Conservation (phyloP, 2,329 filamentous ascomycete species). For the Pseudogymnoascus sp. region DNA sequence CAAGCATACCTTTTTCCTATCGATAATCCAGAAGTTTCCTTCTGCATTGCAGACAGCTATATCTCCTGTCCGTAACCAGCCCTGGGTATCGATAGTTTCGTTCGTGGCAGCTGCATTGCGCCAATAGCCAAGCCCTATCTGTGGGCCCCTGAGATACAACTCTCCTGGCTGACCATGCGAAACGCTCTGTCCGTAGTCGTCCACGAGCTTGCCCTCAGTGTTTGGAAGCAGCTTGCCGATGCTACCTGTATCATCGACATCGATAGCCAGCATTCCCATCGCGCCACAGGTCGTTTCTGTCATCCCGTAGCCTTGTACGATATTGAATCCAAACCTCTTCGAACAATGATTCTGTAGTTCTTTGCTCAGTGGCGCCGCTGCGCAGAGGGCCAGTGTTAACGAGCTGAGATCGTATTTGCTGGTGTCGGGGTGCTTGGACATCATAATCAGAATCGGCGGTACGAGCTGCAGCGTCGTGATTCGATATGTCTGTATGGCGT, state of each 20-base stretch:
- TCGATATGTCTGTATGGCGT: slow-evolving; percentile 41
- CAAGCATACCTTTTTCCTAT: slow-evolving; percentile 40
- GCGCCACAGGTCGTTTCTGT: slow-evolving; percentile 44
- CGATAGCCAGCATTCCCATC: slow-evolving; percentile 35
- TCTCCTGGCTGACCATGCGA: slow-evolving; percentile 43
- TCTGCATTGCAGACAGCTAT: slow-evolving; percentile 42
- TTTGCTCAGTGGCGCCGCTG: slow-evolving; percentile 45
- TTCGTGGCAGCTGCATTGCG: slow-evolving; percentile 46
- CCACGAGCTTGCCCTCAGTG: slow-evolving; percentile 45
- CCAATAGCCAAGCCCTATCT: slow-evolving; percentile 54
- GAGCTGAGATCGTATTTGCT: slow-evolving; percentile 45
- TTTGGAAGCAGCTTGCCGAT: slow-evolving; percentile 50
- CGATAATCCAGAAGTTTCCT: slow-evolving; percentile 45
- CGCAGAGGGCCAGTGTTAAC: slow-evolving; percentile 40
- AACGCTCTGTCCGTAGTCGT: slow-evolving; percentile 46
- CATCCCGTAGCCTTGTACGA: slow-evolving; percentile 55
- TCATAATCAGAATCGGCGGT: slow-evolving; percentile 51
- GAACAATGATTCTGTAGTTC: slow-evolving; percentile 42
- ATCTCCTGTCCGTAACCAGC: slow-evolving; percentile 55
- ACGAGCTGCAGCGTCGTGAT: slow-evolving; percentile 49
- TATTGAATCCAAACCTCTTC: slow-evolving; percentile 32
- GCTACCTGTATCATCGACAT: slow-evolving; percentile 36
- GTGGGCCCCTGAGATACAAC: slow-evolving; percentile 47
- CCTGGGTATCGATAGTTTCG: slow-evolving; percentile 42
- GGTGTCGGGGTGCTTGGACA: slow-evolving; percentile 50